Evolutionary conservation across 192 early-diverging fungal genomes (phyloP).

Genomic region (Entomortierella beljakovae): DNA sequence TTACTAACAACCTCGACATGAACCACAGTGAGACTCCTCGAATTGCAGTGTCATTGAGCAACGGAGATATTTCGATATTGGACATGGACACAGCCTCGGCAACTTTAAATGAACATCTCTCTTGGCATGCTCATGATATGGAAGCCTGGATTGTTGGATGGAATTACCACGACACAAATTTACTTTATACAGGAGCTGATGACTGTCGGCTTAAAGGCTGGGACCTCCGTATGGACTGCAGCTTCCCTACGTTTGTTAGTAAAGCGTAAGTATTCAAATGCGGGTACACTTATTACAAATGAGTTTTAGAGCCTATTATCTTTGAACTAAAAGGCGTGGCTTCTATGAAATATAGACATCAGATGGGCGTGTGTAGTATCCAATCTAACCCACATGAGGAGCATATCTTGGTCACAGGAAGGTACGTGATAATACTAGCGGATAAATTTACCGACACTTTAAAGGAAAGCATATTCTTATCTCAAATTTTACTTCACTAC

Average conservation of each 20-base stretch:
- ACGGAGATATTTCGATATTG: slow-evolving; percentile 74
- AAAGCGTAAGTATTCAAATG: slow-evolving; percentile 56
- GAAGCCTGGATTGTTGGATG: slow-evolving; percentile 97
- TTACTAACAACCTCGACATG: background rate
- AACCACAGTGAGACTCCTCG: slow-evolving; percentile 23
- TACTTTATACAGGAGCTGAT: slow-evolving; percentile 88
- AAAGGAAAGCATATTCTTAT: background rate
- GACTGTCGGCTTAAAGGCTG: slow-evolving; percentile 89
- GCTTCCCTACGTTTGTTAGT: slow-evolving; percentile 69
- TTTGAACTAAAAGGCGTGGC: too few species aligned
- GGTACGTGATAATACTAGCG: slow-evolving; percentile 52
- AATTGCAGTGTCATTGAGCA: slow-evolving; percentile 81
- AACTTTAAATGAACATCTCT: slow-evolving; percentile 27
- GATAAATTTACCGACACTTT: background rate
- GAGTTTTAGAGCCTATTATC: too few species aligned
- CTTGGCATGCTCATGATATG: slow-evolving; percentile 88
- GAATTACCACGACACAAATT: slow-evolving; percentile 79
- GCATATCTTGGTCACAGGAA: slow-evolving; percentile 87
- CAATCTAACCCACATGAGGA: slow-evolving; percentile 85
- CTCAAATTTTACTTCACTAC: slow-evolving; percentile 3
- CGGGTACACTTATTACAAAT: background rate
- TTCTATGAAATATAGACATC: slow-evolving; percentile 61
- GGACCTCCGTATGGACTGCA: slow-evolving; percentile 77
- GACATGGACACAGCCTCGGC: slow-evolving; percentile 55
- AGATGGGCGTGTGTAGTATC: slow-evolving; percentile 93